Base-by-base conservation (phyloP, 2,329 filamentous ascomycete genomes). In the Drechslerella stenobrocha region DNA sequence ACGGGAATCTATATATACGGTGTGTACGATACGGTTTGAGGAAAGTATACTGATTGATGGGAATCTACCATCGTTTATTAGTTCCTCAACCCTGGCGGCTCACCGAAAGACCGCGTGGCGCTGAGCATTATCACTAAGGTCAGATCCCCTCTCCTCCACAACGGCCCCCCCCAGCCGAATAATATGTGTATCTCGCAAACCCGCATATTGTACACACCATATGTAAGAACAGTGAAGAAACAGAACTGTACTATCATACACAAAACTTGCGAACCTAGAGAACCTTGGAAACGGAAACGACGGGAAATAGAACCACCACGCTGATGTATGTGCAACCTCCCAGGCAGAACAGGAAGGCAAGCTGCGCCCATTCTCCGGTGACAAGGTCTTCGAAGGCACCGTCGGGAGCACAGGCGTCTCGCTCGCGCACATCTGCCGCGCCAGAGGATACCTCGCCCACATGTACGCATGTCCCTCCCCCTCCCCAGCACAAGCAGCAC, bases 321-420 rank as follows among this genome's bases (percentile, higher is more conserved):
- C 48, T 51, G 34, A 52, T 47, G 47, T 28, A 52, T n/a, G n/a
- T n/a, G n/a, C n/a, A n/a, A n/a, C 28, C 22, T 44, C 7, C 37
- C 78, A 85, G 76, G 93, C 91, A 42, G 93, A 98, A 80, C 81
- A 84, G 69, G 78, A 82, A 48, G 90, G 90, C 1, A 80, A 91
- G 15, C 78, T 98, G 45, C 82, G 81, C 0, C 92, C 93, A 0
- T 81, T 87, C 71, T 86, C 87, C 20, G 92, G 92, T 69, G 93
- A 98, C 76, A 95, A 89, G 42, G 90, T 98, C 74, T 98, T 97
- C 77, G 93, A 98, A 79, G 93, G 93, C 71, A 98, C 93, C 0
- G 91, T 96, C 13, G 93, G 93, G 65, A 95, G 89, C 75, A 98
- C 93, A 0, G 93, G 93, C 20, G 97, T 98, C 73, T 96, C 91